A percentile compares a stretch with the other conserved stretches of the same genome.
These are phyloP conservation scores for Trichoderma sp. DNA, from an alignment of 2,329 filamentous ascomycete genomes.

Conservation along the genomic window DNA sequence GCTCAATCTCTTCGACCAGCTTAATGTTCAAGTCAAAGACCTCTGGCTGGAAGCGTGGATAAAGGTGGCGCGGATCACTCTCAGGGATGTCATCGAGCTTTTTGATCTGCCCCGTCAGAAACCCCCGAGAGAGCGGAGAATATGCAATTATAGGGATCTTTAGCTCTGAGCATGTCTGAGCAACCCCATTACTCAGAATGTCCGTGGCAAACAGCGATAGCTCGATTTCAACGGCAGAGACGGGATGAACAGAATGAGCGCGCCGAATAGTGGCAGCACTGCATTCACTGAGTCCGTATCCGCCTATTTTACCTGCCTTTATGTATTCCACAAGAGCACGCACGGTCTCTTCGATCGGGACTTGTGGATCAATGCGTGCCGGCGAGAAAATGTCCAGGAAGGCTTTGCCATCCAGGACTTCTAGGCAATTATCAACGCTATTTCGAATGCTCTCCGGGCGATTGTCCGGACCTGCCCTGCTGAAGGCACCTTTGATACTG, in stretches of 20 bases:
- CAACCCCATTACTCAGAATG: slow-evolving; percentile 57
- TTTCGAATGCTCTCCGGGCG: not conserved
- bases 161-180: slow-evolving; percentile 59
- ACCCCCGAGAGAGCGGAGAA: slow-evolving; percentile 62
- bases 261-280: slow-evolving; percentile 53
- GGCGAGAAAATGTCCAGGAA: not conserved
- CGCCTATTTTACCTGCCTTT: slow-evolving; percentile 57
- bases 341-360: slow-evolving; percentile 53
- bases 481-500: not conserved
- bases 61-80: slow-evolving; percentile 30
- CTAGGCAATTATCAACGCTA: not conserved
- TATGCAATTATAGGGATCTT: slow-evolving; percentile 61
- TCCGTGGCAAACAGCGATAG: slow-evolving; percentile 59
- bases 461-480: not conserved
- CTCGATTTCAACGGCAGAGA: slow-evolving; percentile 58
- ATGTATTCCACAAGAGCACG: slow-evolving; percentile 51
- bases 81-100: slow-evolving; percentile 51
- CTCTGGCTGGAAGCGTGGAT: slow-evolving; percentile 35
- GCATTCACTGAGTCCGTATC: slow-evolving; percentile 56
- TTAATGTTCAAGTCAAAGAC: slow-evolving; percentile 54
- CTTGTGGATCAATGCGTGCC: slow-evolving; percentile 43
- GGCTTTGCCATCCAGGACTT: not conserved
- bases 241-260: slow-evolving; percentile 53
- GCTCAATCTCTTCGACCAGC: slow-evolving; percentile 49
- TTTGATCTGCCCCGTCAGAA: slow-evolving; percentile 57